phyloP scores from a whole-genome alignment of 2,329 filamentous ascomycete genomes.

The Pyrenochaeta sp. region DNA sequence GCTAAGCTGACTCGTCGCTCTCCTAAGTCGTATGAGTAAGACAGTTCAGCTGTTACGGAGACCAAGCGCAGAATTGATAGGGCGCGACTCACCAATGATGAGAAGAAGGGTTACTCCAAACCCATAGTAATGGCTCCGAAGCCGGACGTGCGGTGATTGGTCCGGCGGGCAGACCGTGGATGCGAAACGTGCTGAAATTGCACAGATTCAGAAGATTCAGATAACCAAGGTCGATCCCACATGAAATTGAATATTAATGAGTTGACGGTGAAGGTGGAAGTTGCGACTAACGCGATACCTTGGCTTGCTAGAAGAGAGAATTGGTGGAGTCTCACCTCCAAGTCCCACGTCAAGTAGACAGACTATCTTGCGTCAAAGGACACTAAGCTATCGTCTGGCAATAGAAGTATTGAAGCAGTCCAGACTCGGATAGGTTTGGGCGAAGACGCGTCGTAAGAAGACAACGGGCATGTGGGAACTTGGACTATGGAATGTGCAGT shows the following conservation, averaged over 20 bases:
- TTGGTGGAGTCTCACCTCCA: too few relatives aligned
- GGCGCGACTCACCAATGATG: constrained; percentile 18
- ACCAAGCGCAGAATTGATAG: constrained; percentile 23
- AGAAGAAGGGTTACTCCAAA: constrained; percentile 27
- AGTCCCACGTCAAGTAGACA: too few relatives aligned
- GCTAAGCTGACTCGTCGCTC: constrained; percentile 4
- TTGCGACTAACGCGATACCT: too few relatives aligned
- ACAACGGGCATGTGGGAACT: constrained; percentile 9
- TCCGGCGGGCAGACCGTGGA: constrained; percentile 18
- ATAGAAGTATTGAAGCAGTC: too few relatives aligned
- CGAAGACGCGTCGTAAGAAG: constrained; percentile 1
- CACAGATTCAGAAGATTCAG: constrained; percentile 22
- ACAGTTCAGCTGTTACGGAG: background rate
- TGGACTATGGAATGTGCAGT: constrained; percentile 6
- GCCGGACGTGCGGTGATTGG: constrained; percentile 34
- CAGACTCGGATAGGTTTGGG: too few relatives aligned
- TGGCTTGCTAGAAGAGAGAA: too few relatives aligned
- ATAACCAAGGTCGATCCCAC: constrained; percentile 31
- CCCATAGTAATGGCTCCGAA: constrained; percentile 37
- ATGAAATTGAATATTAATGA: constrained; percentile 1
- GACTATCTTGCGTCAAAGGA: too few relatives aligned
- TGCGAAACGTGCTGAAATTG: constrained; percentile 25
- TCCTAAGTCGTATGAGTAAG: constrained; percentile 5
- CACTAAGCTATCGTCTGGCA: too few relatives aligned
- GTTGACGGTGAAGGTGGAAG: background rate